A percentile compares a stretch with the other conserved stretches of the same genome.
phyloP scores from a whole-genome alignment of 371 early-diverging fungal genomes.

The Lichtheimia ramosa region DNA sequence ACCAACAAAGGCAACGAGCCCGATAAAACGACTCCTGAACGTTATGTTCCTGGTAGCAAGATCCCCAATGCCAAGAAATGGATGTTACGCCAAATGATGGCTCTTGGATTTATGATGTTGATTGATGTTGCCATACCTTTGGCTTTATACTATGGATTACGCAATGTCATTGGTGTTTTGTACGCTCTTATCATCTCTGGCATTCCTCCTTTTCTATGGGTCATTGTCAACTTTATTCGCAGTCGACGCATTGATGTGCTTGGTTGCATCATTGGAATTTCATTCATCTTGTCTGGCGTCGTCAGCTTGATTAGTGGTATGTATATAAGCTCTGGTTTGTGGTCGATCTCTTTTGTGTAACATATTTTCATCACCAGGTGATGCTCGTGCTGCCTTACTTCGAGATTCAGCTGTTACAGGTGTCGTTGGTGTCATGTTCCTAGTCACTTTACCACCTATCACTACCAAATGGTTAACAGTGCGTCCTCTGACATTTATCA shows the following conservation, averaged over 20 bases:
- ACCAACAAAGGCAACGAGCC: neutral
- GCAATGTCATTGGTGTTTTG: slow-evolving; percentile 24
- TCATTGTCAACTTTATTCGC: slow-evolving; percentile 23
- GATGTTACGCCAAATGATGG: neutral
- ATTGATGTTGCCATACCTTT: slow-evolving; percentile 40
- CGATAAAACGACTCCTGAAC: neutral
- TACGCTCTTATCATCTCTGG: slow-evolving; percentile 47
- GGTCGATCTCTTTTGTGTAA: neutral
- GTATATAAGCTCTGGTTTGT: neutral
- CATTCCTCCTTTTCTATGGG: slow-evolving; percentile 42
- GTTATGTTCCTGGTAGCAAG: slow-evolving; percentile 7
- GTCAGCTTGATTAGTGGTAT: slow-evolving; percentile 33
- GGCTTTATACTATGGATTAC: slow-evolving; percentile 37
- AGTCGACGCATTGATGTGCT: slow-evolving; percentile 34
- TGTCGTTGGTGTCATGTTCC: slow-evolving; percentile 41
- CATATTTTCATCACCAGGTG: slow-evolving; percentile 15
- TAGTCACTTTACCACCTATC: slow-evolving; percentile 44
- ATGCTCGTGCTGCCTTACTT: slow-evolving; percentile 42
- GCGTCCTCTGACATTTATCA: slow-evolving; percentile 34
- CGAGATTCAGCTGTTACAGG: slow-evolving; percentile 46
- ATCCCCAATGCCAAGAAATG: slow-evolving; percentile 2
- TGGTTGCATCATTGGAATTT: slow-evolving; percentile 38
- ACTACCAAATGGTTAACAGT: slow-evolving; percentile 29
- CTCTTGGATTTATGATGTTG: slow-evolving; percentile 18
- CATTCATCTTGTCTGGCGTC: slow-evolving; percentile 42